phyloP scores from a whole-genome alignment of 164 flowering plant species.

The Berberis thunbergii region DNA sequence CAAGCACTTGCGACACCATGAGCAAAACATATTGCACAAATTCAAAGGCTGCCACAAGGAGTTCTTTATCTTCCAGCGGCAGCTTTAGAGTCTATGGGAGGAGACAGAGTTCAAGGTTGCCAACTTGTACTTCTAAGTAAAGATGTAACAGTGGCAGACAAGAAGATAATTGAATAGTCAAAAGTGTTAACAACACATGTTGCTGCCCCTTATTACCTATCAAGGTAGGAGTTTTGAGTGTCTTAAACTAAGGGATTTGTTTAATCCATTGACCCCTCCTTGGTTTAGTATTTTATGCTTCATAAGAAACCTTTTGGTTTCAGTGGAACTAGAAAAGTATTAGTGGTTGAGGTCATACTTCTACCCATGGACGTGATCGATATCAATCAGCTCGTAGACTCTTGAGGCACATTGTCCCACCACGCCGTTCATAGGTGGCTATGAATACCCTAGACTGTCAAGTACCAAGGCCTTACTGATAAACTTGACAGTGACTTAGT shows the following conservation, averaged over 20 bases:
- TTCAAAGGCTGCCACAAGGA: constrained; percentile 10
- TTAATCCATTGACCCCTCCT: constrained; percentile 9
- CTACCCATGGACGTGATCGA: too few relatives aligned
- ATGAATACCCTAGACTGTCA: too few relatives aligned
- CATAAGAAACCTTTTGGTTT: neutral
- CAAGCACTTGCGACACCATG: constrained; percentile 33
- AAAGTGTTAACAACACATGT: constrained; percentile 19
- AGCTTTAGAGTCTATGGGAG: constrained; percentile 29
- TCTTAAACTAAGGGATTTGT: constrained; percentile 11
- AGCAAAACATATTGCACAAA: constrained; percentile 22
- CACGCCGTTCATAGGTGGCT: too few relatives aligned
- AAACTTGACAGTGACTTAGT: too few relatives aligned
- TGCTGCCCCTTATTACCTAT: constrained; percentile 20
- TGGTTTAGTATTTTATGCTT: constrained; percentile 5
- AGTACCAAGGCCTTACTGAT: too few relatives aligned
- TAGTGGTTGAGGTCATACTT: too few relatives aligned
- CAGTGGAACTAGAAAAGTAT: neutral
- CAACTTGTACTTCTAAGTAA: constrained; percentile 47
- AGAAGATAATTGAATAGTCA: constrained; percentile 20
- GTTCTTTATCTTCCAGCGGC: constrained; percentile 12
- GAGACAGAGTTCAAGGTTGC: constrained; percentile 43
- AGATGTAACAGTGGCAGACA: constrained; percentile 60
- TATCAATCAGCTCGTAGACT: too few relatives aligned
- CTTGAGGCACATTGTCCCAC: too few relatives aligned
- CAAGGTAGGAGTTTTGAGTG: constrained; percentile 14